These are phyloP conservation scores for Trypanosoma mega DNA, from an alignment of 208 protist genomes.

Conservation along the genomic window DNA sequence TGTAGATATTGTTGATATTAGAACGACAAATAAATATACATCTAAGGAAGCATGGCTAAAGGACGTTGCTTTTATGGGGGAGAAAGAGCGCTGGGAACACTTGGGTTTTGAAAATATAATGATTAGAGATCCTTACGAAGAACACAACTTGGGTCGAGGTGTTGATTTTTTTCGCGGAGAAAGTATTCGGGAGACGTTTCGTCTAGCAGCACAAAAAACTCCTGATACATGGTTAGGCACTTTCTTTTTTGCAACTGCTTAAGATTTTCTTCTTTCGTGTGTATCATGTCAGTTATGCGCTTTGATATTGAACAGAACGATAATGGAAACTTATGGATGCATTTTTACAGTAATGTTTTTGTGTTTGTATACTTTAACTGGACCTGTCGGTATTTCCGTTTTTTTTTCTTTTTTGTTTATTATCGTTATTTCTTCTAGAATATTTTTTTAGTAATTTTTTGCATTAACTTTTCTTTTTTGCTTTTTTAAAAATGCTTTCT, in stretches of 20 bases:
- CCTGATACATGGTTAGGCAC: slow-evolving; percentile 21
- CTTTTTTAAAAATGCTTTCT: no score
- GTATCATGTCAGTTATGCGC: no score
- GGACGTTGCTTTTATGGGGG: slow-evolving; percentile 24
- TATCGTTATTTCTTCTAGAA: slow-evolving; percentile 10
- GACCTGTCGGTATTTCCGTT: slow-evolving; percentile 7
- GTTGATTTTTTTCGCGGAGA: slow-evolving; percentile 84
- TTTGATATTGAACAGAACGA: no score
- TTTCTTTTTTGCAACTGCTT: neutral
- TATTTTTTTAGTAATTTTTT: slow-evolving; percentile 11
- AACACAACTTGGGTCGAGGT: slow-evolving; percentile 69
- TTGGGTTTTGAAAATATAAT: slow-evolving; percentile 68
- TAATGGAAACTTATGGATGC: no score
- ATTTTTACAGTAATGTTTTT: no score
- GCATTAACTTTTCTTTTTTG: no score
- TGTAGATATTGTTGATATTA: slow-evolving; percentile 68
- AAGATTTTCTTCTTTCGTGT: no score
- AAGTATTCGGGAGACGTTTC: slow-evolving; percentile 65
- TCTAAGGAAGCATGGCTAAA: slow-evolving; percentile 67
- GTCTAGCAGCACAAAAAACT: slow-evolving; percentile 39
- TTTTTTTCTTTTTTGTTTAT: neutral
- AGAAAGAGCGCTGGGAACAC: slow-evolving; percentile 58
- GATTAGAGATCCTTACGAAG: slow-evolving; percentile 74
- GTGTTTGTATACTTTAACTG: no score
- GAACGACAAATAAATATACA: slow-evolving; percentile 24